Percentiles rank a stretch among this genome's conserved stretches.
These are phyloP conservation scores for Parachaetomium inaequale DNA, from an alignment of 495 filamentous ascomycete species.

Conservation along the genomic window DNA sequence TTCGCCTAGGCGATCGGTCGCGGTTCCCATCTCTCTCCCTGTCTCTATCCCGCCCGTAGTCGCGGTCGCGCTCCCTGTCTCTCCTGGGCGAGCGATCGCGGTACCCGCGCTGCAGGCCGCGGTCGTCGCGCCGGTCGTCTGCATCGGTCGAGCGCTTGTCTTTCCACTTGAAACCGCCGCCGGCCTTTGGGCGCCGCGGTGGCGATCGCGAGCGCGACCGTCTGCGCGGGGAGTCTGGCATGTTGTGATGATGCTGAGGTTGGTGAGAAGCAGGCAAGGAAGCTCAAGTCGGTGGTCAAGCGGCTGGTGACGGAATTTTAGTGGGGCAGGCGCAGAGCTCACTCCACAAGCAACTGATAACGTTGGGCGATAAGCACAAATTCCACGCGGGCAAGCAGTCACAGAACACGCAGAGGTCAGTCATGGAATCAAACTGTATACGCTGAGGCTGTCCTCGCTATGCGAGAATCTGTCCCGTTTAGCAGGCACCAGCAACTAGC, in stretches of 20 bases:
- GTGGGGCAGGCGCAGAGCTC: conserved; percentile 20
- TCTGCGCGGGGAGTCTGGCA: conserved; percentile 30
- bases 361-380: not conserved
- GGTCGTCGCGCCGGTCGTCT: conserved; percentile 47
- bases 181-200: conserved; percentile 37
- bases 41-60: conserved; percentile 18
- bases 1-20: conserved; percentile 22
- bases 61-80: conserved; percentile 37
- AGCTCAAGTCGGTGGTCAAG: not conserved
- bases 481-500: not conserved
- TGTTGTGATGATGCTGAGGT: conserved; percentile 16
- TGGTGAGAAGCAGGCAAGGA: not conserved
- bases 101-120: conserved; percentile 52
- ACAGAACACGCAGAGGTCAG: not conserved
- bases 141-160: conserved; percentile 55
- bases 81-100: conserved; percentile 43
- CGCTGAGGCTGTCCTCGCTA: not conserved
- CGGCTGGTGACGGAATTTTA: conserved; percentile 19
- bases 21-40: conserved; percentile 21
- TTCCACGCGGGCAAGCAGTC: not conserved
- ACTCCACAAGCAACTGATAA: not conserved
- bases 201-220: conserved; percentile 36
- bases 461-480: not conserved
- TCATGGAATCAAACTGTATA: not conserved
- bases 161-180: conserved; percentile 62